A percentile compares a stretch with the other conserved stretches of the same genome.
Conservation (phyloP, 2,329 filamentous ascomycete species). For the Lachnellula occidentalis region DNA sequence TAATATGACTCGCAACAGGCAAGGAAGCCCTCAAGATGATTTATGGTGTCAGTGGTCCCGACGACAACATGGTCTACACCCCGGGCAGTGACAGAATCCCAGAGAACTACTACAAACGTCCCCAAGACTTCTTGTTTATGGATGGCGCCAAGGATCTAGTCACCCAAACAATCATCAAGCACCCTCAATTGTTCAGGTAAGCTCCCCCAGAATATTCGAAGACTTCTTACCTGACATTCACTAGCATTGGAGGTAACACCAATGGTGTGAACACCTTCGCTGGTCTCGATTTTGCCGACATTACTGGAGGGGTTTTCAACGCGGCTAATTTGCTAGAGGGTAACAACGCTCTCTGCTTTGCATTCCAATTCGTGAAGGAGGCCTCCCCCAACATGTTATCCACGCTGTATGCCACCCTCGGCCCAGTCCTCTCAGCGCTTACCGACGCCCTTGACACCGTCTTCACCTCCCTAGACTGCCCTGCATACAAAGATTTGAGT, state of each 20-base stretch:
- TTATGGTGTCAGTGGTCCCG: slow-evolving; percentile 1
- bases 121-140: no score
- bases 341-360: slow-evolving; percentile 44
- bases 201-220: fast-evolving
- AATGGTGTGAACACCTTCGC: slow-evolving; percentile 47
- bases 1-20: slow-evolving; percentile 7
- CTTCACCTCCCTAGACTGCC: background rate
- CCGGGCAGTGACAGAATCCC: background rate
- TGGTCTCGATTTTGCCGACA: slow-evolving; percentile 38
- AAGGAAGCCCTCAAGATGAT: slow-evolving; percentile 16
- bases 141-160: no score
- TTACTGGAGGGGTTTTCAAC: slow-evolving; percentile 43
- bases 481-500: background rate
- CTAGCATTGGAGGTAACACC: slow-evolving; percentile 47
- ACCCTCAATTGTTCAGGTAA: no score
- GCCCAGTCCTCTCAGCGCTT: background rate
- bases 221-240: slow-evolving; percentile 37
- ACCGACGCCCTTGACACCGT: background rate
- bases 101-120: background rate
- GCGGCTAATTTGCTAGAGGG: slow-evolving; percentile 37
- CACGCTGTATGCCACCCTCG: background rate
- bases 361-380: slow-evolving; percentile 35
- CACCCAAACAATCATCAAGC: no score
- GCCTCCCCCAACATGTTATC: slow-evolving; percentile 38
- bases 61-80: slow-evolving; percentile 6